Evolutionary conservation across 106 monocot species (phyloP).

Genomic region (Dendrobium nobile): DNA sequence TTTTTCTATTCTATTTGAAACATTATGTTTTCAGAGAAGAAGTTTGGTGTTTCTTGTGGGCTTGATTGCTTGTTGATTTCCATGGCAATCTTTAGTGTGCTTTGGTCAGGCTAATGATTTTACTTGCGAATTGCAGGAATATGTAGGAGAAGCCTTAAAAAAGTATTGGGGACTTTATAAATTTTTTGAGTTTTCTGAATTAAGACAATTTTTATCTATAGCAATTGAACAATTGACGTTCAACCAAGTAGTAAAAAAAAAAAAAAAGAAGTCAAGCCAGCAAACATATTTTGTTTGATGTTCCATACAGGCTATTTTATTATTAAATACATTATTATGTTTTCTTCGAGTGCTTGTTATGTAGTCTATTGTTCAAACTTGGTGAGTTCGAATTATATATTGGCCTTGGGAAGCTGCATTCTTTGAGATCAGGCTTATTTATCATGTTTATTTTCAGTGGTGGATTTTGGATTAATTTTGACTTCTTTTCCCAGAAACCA

Average conservation of each 20-base stretch:
- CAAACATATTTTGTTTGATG: neutral
- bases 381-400: neutral
- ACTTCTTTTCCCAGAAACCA: slow-evolving; percentile 65
- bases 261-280: neutral
- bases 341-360: neutral
- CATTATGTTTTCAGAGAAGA: neutral
- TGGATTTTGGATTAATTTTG: neutral
- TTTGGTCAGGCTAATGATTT: neutral
- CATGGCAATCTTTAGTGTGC: neutral
- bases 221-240: neutral
- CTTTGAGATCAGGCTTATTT: neutral
- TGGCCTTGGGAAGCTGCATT: neutral
- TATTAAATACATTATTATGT: neutral
- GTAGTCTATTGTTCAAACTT: neutral
- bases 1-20: neutral
- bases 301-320: neutral
- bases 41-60: neutral
- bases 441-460: neutral
- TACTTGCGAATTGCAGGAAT: neutral
- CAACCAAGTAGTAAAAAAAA: neutral
- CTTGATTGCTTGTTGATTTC: neutral
- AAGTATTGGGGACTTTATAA: neutral
- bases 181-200: neutral
- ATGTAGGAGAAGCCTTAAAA: neutral
- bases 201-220: neutral